Evolutionary conservation across 208 protist genomes (phyloP), one percentile per base, ranked within the genome.

Genomic region (Novymonas esmeraldas): DNA sequence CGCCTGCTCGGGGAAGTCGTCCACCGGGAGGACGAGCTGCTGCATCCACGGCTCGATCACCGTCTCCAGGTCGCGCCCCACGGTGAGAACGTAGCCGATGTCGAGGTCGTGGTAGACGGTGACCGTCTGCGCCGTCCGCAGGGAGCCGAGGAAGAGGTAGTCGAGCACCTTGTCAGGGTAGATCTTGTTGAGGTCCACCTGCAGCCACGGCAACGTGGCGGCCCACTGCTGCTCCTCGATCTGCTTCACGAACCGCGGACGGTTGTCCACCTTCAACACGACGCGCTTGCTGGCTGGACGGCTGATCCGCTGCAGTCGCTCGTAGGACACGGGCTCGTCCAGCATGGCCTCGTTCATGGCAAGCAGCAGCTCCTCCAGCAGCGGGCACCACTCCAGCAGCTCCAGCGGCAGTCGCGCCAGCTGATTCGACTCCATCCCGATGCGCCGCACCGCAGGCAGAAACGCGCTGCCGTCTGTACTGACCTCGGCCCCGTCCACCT

Each of bases 121-220:
- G n/a, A 70, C 57, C 16, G 82, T 90, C 55, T 95, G 90, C 18
- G 87, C 92, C 1, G 92, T 95, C 26, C 92, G 87, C 22, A 95
- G 65, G 0, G 88, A 95, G 14, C 92, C 92, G 16, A 97, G 60
- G 60, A 76, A 97, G 52, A 97, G 72, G 77, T 84, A 91, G 51
- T 87, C 82, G n/a, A 94, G 65, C 26, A 97, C 87, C 56, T 85
- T 81, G 65, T 97, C 92, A 13, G 92, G 92, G 63, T 95, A 97
- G 28, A 97, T 93, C 51, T 94, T 95, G 67, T 95, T 81, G 3
- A 93, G 62, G 44, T 88, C 56, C n/a, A 97, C 57, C 7, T 77
- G 76, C 24, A 92, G 63, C 85, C 88, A 92, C 26, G 83, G 84
- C 51, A 90, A 34, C 34, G 63, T 77, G 10, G 1, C 44, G 0